Evolutionary conservation across 306 rosid genomes (phyloP).

Genomic region (Prosopis cineraria): DNA sequence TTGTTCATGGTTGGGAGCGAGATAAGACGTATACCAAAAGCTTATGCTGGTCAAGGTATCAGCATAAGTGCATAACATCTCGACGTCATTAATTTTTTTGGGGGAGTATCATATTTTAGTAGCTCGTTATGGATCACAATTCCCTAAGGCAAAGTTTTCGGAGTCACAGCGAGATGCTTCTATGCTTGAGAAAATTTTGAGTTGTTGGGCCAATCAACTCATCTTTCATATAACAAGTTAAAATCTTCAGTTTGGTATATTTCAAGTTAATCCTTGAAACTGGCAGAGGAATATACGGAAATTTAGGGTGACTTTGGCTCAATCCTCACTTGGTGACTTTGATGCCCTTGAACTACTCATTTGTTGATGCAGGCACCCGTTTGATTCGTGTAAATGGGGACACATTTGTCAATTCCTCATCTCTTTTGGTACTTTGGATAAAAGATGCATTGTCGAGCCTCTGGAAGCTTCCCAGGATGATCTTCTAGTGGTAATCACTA

Average conservation of each 20-base stretch:
- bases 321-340: conserved; percentile 5
- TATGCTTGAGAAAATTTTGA: not conserved
- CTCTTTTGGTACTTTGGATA: conserved; percentile 54
- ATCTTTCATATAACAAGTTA: not conserved
- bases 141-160: not conserved
- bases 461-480: conserved; percentile 82
- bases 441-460: conserved; percentile 66
- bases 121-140: not conserved
- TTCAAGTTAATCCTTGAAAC: not conserved
- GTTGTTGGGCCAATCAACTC: not conserved
- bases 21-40: not conserved
- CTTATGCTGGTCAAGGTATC: not conserved
- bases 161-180: not conserved
- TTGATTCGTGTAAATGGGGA: conserved; percentile 94
- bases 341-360: conserved; percentile 12
- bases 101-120: not conserved
- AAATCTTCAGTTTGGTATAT: not conserved
- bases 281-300: not conserved
- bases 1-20: not conserved
- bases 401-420: conserved; percentile 66
- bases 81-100: not conserved
- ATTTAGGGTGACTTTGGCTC: not conserved
- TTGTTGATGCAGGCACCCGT: conserved; percentile 74
- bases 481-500: conserved; percentile 76
- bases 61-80: not conserved